Evolutionary conservation across 2,329 filamentous ascomycete genomes (phyloP), one percentile per base, ranked within the genome.

Genomic region (Ophiocordyceps unilateralis): DNA sequence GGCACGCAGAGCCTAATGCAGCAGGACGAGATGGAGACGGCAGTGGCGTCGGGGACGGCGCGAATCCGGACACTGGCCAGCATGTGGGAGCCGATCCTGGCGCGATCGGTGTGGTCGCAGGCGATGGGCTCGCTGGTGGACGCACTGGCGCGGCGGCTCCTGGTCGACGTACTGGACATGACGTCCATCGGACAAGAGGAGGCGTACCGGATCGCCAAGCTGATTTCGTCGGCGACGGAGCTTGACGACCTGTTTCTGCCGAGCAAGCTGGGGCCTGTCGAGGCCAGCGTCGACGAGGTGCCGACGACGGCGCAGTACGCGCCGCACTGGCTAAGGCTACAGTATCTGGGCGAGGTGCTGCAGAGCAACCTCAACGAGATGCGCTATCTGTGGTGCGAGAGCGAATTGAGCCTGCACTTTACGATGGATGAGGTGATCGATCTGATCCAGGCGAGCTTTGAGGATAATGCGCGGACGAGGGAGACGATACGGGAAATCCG

Each of bases 321-420:
- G 4, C 63, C 67, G 3, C 68, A 66, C 41, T 81, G 77, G 77
- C 62, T 81, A 45, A 68, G 76, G 41, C 65, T 81, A 46, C 75
- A 79, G 57, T 81, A 74, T 50, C 62, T 81, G 17, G 71, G 70
- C 47, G 72, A 81, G 55, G 70, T 81, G 23, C 61, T 81, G 49
- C 76, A 81, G 61, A 78, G 75, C 50, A 79, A 81, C 51, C 61
- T 81, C 43, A 71, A 70, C 47, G 77, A 81, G 47, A 71, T 81
- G 44, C 67, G 65, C 45, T 79, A 66, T 48, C 57, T 81, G 32
- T 81, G 77, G 77, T 67, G 72, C 51, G 76, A 81, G 48, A 76
- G 75, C 56, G 76, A 80, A 55, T 61, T 81, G 37, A 78, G 75
- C 48, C 55, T 79, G 32, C 77, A 79, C 55, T 81, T 80, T 50